Evolutionary conservation across 129 eudicot species (phyloP), one percentile per base, ranked within the genome.

Genomic region (Logfia minima): DNA sequence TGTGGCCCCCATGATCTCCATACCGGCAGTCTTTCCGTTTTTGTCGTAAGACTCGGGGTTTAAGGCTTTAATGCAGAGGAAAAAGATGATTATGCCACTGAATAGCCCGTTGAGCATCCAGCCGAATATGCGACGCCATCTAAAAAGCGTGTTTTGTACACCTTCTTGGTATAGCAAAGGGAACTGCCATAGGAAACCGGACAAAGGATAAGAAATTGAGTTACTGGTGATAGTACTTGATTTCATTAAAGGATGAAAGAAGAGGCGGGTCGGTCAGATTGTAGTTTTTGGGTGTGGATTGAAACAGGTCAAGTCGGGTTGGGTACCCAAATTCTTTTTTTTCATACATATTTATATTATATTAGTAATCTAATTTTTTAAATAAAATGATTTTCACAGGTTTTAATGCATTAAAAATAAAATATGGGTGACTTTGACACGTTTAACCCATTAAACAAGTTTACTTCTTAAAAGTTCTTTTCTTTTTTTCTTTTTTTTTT

Each of bases 131-230:
- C 90, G 73, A 32, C 71, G 74, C 96, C 96, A 90, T 81, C 86
- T 81, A 78, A 87, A 90, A 23, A 89, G 85, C n/a, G 83, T 68
- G 72, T 89, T 87, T 56, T 85, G 85, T 13, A 84, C 76, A 31
- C 96, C 96, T 84, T 89, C 92, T 74, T 87, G 89, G 74, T 89
- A 89, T 24, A 89, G 78, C 37, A 84, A 71, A 39, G 92, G 91
- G 43, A 87, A 89, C 91, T 90, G 92, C 72, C 32, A 72, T 45
- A 17, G 11, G 35, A 3, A 37, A 29, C 18, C 17, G 0, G 3
- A 48, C 19, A 29, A 23, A 7, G 3, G 6, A 18, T 78, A 9
- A 51, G 28, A 31, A 65, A 14, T n/a, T 13, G 2, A 63, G 13
- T 4, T 67, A 51, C 14, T 7, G 19, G 32, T 28, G 16, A 65